Evolutionary conservation across 176 grass and related monocot genomes (phyloP).

Genomic region (Oryza glaberrima): DNA sequence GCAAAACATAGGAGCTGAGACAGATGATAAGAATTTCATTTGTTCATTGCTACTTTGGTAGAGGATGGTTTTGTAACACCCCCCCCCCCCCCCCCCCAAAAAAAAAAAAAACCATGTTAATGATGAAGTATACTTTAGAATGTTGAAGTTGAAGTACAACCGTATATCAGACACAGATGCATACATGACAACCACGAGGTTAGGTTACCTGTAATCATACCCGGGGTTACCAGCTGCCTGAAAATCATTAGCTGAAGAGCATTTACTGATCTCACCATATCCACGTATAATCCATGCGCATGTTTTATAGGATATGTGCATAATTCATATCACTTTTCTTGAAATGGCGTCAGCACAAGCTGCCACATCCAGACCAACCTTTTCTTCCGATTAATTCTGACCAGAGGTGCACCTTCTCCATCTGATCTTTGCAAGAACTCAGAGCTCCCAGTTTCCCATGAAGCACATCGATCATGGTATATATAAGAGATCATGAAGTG

Average conservation of each 20-base stretch:
- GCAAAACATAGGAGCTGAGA: neutral
- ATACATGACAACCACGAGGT: neutral
- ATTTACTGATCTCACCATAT: neutral
- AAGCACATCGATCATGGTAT: neutral
- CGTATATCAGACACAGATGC: neutral
- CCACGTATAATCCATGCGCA: constrained; percentile 17
- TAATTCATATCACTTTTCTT: neutral
- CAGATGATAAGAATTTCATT: neutral
- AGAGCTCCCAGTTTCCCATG: constrained; percentile 2
- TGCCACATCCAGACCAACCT: neutral
- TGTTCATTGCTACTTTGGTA: neutral
- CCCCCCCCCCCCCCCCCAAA: neutral
- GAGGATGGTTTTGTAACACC: neutral
- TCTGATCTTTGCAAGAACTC: constrained; percentile 16
- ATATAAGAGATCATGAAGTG: neutral
- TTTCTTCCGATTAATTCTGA: neutral
- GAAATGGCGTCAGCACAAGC: neutral
- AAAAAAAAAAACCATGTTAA: neutral
- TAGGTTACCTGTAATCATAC: neutral
- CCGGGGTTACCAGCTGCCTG: neutral
- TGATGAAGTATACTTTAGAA: neutral
- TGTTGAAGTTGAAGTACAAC: constrained; percentile 11
- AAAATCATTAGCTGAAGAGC: constrained; percentile 3
- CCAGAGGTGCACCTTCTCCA: neutral
- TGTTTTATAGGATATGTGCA: neutral